A percentile compares a stretch with the other conserved stretches of the same genome.
Conservation (phyloP, 2,329 filamentous ascomycete genomes). For the Aureobasidium sp. region DNA sequence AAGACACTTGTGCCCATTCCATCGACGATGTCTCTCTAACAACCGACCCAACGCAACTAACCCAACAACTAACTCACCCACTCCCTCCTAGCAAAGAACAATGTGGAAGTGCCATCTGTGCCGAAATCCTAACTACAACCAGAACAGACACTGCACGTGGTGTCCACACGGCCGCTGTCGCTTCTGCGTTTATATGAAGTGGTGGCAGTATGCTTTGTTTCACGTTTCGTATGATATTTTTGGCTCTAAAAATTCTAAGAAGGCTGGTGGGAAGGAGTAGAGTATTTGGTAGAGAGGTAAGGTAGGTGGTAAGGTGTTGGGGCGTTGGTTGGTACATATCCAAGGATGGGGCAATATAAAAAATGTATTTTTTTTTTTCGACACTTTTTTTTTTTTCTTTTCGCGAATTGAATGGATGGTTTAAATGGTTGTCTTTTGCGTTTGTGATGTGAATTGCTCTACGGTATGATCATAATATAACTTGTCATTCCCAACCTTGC, state of each 20-base stretch:
- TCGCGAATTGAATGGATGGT: too few relatives aligned
- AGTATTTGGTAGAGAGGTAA: neutral
- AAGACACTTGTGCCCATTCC: neutral
- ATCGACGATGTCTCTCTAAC: neutral
- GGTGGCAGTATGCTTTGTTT: neutral
- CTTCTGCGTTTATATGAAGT: neutral
- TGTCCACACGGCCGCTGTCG: neutral
- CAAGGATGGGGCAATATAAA: too few relatives aligned
- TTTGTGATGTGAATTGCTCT: too few relatives aligned
- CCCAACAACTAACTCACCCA: neutral
- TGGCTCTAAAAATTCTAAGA: neutral
- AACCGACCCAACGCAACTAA: too few relatives aligned
- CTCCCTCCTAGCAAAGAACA: neutral
- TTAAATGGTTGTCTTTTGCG: too few relatives aligned
- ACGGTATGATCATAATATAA: too few relatives aligned
- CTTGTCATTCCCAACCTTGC: too few relatives aligned
- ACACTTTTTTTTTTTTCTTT: too few relatives aligned
- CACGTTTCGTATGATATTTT: neutral
- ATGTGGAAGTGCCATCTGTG: neutral
- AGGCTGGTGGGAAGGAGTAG: neutral
- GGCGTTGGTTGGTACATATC: too few relatives aligned
- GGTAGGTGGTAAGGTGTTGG: too few relatives aligned
- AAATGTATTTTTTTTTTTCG: too few relatives aligned
- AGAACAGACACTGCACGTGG: neutral
- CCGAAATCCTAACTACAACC: neutral